A percentile compares a stretch with the other conserved stretches of the same genome.
Conservation (phyloP, 2,329 filamentous ascomycete genomes). For the Aspergillus sergii region DNA sequence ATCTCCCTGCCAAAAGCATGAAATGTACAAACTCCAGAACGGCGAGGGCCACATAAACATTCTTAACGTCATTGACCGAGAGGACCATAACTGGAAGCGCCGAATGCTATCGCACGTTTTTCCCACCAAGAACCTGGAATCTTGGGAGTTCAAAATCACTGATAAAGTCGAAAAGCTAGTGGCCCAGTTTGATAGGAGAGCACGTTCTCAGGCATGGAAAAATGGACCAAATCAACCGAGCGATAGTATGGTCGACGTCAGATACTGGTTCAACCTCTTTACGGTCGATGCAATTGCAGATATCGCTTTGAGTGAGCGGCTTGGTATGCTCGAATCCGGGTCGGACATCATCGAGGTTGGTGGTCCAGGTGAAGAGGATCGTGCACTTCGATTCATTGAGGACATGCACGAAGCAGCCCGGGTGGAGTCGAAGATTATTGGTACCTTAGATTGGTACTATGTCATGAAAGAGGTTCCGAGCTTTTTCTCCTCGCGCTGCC, state of each 20-base stretch:
- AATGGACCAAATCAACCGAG: no score
- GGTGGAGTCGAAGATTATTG: background rate
- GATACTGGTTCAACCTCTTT: conserved; percentile 57
- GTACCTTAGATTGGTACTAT: background rate
- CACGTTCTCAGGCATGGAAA: conserved; percentile 19
- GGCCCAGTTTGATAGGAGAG: conserved; percentile 44
- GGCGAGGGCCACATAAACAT: conserved; percentile 22
- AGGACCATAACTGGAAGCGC: conserved; percentile 53
- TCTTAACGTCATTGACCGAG: conserved; percentile 53
- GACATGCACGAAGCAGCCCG: no score
- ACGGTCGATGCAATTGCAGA: conserved; percentile 27
- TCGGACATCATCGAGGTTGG: background rate
- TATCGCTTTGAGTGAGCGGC: background rate
- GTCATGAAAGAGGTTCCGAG: background rate
- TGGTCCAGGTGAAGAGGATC: background rate
- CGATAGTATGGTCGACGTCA: conserved; percentile 44
- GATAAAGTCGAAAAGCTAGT: conserved; percentile 50
- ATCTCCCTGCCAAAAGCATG: background rate
- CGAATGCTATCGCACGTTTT: conserved; percentile 52
- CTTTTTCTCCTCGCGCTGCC: background rate
- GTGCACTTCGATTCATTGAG: background rate
- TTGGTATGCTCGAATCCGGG: background rate
- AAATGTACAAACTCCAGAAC: background rate
- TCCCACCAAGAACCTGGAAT: conserved; percentile 54
- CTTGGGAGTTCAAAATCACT: conserved; percentile 52